Evolutionary conservation across 2,329 filamentous ascomycete species (phyloP).

Genomic region (Exophiala xenobiotica): DNA sequence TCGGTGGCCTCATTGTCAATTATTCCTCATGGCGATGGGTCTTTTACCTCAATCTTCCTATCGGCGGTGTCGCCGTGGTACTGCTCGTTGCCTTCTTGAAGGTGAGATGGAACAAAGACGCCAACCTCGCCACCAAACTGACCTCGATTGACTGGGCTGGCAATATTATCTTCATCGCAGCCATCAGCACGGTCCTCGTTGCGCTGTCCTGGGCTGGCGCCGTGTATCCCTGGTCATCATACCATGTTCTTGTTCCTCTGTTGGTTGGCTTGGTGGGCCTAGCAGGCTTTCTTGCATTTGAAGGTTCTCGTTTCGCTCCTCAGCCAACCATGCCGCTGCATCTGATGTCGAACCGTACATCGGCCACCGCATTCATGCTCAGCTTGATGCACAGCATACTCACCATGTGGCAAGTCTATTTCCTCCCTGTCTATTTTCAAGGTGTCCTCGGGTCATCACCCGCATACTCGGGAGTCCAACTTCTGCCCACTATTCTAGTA

Average conservation of each 20-base stretch:
- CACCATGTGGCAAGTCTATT: slow-evolving; percentile 45
- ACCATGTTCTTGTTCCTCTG: slow-evolving; percentile 42
- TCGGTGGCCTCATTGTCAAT: slow-evolving; percentile 45
- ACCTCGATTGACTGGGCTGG: slow-evolving; percentile 45
- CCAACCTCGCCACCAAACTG: slow-evolving; percentile 34
- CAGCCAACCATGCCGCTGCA: slow-evolving; percentile 39
- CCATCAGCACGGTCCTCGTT: slow-evolving; percentile 41
- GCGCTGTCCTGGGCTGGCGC: slow-evolving; percentile 46
- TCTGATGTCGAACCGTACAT: slow-evolving; percentile 39
- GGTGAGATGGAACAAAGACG: slow-evolving; percentile 25
- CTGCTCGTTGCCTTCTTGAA: slow-evolving; percentile 37
- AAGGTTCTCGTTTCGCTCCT: slow-evolving; percentile 39
- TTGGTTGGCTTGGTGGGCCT: slow-evolving; percentile 37
- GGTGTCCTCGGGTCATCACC: slow-evolving; percentile 30
- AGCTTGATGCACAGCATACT: slow-evolving; percentile 44
- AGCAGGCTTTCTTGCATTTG: slow-evolving; percentile 37
- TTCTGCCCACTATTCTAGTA: slow-evolving; percentile 29
- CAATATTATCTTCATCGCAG: slow-evolving; percentile 39
- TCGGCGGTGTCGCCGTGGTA: slow-evolving; percentile 26
- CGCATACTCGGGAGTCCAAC: slow-evolving; percentile 28
- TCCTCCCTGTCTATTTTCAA: slow-evolving; percentile 46
- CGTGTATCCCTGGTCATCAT: slow-evolving; percentile 40
- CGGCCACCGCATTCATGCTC: slow-evolving; percentile 41
- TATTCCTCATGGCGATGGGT: slow-evolving; percentile 25
- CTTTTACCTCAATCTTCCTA: slow-evolving; percentile 49